phyloP scores from a whole-genome alignment of 495 filamentous ascomycete genomes.

The Aspergillus saccharolyticus region DNA sequence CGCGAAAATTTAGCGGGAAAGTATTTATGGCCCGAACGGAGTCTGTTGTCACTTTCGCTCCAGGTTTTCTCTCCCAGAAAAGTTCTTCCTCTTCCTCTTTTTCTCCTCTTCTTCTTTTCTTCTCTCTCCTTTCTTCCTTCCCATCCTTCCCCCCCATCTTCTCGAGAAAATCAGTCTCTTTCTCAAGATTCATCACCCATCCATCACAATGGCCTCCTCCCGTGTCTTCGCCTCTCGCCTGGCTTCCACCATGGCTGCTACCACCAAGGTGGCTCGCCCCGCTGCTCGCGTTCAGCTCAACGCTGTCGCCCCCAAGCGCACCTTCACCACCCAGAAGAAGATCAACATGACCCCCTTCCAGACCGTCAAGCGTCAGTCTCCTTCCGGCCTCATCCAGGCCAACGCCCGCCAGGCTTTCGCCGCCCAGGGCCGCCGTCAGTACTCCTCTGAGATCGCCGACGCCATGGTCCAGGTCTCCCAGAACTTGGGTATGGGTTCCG shows the following conservation, averaged over 20 bases:
- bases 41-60: constrained; percentile 36
- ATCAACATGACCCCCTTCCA: constrained; percentile 40
- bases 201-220: constrained; percentile 65
- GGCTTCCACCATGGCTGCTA: constrained; percentile 70
- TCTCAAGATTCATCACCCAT: constrained; percentile 24
- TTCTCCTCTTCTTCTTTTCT: constrained; percentile 22
- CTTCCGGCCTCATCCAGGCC: constrained; percentile 53
- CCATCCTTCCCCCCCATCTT: constrained; percentile 24
- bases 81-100: constrained; percentile 24
- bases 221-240: constrained; percentile 66
- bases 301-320: constrained; percentile 60
- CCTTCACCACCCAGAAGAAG: constrained; percentile 50
- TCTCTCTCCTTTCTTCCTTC: constrained; percentile 18
- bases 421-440: constrained; percentile 56
- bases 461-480: constrained; percentile 84
- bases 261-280: constrained; percentile 66
- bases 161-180: constrained; percentile 7
- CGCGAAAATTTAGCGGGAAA: constrained; percentile 44
- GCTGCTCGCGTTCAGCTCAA: constrained; percentile 53
- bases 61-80: constrained; percentile 41
- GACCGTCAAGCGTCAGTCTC: constrained; percentile 65
- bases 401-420: constrained; percentile 61
- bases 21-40: constrained; percentile 39
- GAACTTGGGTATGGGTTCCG: constrained; percentile 81
- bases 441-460: constrained; percentile 76